Evolutionary conservation across 2,329 filamentous ascomycete species (phyloP).

Genomic region (Apiospora koreana): DNA sequence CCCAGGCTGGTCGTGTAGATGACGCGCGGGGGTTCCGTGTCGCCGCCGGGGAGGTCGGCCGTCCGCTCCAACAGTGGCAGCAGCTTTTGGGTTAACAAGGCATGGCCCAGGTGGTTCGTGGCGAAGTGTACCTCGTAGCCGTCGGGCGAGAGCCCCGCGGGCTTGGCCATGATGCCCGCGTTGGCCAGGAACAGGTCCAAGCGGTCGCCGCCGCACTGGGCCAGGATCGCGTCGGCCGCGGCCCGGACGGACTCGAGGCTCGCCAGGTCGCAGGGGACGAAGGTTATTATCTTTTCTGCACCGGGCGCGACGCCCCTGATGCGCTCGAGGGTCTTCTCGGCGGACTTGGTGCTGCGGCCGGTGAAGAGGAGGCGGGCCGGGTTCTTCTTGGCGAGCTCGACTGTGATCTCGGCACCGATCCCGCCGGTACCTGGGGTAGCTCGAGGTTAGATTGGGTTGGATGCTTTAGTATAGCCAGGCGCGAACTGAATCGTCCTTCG

Average conservation of each 20-base stretch:
- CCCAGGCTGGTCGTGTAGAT: slow-evolving; percentile 15
- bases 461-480: background rate
- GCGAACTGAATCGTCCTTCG: background rate
- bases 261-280: slow-evolving; percentile 17
- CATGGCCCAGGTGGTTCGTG: slow-evolving; percentile 45
- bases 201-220: slow-evolving; percentile 14
- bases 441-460: background rate
- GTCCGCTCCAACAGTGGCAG: slow-evolving; percentile 16
- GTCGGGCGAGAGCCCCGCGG: slow-evolving; percentile 34
- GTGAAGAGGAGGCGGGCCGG: slow-evolving; percentile 25
- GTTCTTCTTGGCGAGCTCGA: slow-evolving; percentile 18
- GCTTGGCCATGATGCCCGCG: slow-evolving; percentile 37
- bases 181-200: slow-evolving; percentile 39
- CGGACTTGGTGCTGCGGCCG: slow-evolving; percentile 22
- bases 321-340: slow-evolving; percentile 17
- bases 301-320: slow-evolving; percentile 1
- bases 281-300: slow-evolving; percentile 7
- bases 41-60: slow-evolving; percentile 12
- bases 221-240: slow-evolving; percentile 11
- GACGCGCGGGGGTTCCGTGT: slow-evolving; percentile 17
- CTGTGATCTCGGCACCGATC: slow-evolving; percentile 16
- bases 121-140: slow-evolving; percentile 46
- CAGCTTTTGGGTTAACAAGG: slow-evolving; percentile 34
- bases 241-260: slow-evolving; percentile 11
- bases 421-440: slow-evolving; percentile 18